Conservation (phyloP, 805 yeast genomes). For the Dipodascus albidus region DNA sequence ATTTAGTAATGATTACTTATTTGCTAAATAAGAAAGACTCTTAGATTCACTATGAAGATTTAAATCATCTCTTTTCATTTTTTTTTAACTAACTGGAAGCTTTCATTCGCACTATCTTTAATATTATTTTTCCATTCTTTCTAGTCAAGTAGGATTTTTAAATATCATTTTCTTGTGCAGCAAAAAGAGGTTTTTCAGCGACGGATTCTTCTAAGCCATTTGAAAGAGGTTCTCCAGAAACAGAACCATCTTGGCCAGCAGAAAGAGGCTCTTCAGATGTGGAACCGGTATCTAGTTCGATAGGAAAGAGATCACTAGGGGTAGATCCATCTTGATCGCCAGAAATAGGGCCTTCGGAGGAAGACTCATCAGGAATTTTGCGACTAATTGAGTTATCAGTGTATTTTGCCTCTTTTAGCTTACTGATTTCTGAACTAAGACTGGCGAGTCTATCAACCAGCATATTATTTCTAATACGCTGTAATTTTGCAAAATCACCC, state of each 20-base stretch:
- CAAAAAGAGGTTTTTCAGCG: too few species aligned
- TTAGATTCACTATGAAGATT: too few species aligned
- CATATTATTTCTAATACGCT: not conserved
- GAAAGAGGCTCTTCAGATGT: not conserved
- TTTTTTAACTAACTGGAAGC: not conserved
- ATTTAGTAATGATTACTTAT: too few species aligned
- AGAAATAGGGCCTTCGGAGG: not conserved
- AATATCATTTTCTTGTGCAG: too few species aligned
- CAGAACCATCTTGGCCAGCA: too few species aligned
- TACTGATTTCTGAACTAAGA: not conserved
- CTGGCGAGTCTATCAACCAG: not conserved
- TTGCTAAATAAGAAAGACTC: too few species aligned
- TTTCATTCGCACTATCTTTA: not conserved
- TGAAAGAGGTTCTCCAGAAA: too few species aligned
- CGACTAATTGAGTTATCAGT: too few species aligned
- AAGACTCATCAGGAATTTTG: too few species aligned
- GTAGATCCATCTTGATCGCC: not conserved
- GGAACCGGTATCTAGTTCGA: not conserved
- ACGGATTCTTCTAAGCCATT: too few species aligned
- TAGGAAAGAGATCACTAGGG: not conserved
- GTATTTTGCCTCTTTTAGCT: not conserved
- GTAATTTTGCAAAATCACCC: not conserved
- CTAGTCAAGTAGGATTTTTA: not conserved
- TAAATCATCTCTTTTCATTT: not conserved
- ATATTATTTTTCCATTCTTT: not conserved